Percentiles rank a stretch among this genome's conserved stretches.
These are phyloP conservation scores for Aspergillus chevalieri DNA, from an alignment of 2,329 filamentous ascomycete genomes.

Conservation along the genomic window DNA sequence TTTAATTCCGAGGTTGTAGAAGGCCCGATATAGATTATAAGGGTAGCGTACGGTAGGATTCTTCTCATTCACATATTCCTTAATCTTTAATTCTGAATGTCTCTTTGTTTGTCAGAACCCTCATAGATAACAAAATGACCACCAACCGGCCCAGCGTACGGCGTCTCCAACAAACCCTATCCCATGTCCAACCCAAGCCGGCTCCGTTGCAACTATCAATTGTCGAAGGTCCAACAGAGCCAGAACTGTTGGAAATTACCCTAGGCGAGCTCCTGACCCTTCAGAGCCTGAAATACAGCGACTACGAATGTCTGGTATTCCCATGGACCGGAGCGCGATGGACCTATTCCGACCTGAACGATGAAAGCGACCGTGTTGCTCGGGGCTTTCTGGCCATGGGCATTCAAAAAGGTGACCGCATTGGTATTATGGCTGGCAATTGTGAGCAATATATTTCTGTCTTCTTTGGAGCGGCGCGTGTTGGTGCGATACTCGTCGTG, in stretches of 20 bases:
- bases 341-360: conserved; percentile 61
- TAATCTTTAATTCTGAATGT: background rate
- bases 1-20: background rate
- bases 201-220: conserved; percentile 42
- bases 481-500: conserved; percentile 66
- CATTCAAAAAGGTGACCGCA: conserved; percentile 61
- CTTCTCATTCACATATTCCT: background rate
- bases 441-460: conserved; percentile 57
- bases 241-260: conserved; percentile 64
- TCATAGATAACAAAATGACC: conserved; percentile 13
- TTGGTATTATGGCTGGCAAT: conserved; percentile 67
- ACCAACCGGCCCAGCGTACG: conserved; percentile 16
- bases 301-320: conserved; percentile 63
- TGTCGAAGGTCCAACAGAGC: conserved; percentile 62
- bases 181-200: conserved; percentile 19
- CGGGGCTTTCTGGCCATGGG: conserved; percentile 62
- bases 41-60: background rate
- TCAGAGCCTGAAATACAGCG: conserved; percentile 60
- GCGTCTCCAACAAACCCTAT: conserved; percentile 25
- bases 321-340: conserved; percentile 71
- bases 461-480: conserved; percentile 63
- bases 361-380: conserved; percentile 56
- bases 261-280: conserved; percentile 66
- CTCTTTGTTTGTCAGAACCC: background rate
- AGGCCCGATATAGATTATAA: background rate